Evolutionary conservation across 495 filamentous ascomycete species (phyloP), one percentile per base, ranked within the genome.

Genomic region (Neurospora sublineolata): DNA sequence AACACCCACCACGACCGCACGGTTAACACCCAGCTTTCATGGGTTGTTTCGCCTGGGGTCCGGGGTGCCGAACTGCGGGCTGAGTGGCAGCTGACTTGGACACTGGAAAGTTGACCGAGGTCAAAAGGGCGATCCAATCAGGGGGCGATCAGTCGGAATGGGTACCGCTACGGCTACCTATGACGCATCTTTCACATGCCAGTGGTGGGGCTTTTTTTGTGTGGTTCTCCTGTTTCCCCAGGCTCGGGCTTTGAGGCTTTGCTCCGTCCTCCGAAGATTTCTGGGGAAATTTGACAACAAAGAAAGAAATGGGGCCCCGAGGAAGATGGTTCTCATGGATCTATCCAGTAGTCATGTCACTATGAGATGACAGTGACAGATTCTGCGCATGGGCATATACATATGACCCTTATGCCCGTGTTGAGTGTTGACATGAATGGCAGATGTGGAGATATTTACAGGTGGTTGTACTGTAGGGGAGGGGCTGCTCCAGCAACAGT

Each of bases 141-240:
- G 33, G 20, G 30, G 18, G 30, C 72, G 11, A 44, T 67, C 33
- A 11, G 37, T 14, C 70, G 52, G 52, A 30, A 60, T 60, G 52
- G 27, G 52, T 64, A 64, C 12, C 52, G 52, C 52, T 64, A 30
- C 7, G 52, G 52, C 52, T 64, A 64, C 52, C 52, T 58, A 74
- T 74, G 73, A 74, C 73, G 73, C 73, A 74, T 74, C 44, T 72
- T 73, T 74, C 73, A 74, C 73, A 74, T 74, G 73, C 69, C 64
- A 71, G n/a, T 36, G 3, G 52, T 64, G 52, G 52, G 27, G 12
- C 16, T 33, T 64, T 14, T 27, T 27, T 20, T 0, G 3, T 11
- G 12, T 11, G 12, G n/a, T 52, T 52, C 44, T 52, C 52, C 52
- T 60, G 44, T 58, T 58, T 18, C 52, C 52, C 52, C 52, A 64